Percentiles rank a stretch among this genome's conserved stretches.
phyloP scores from a whole-genome alignment of 2,329 filamentous ascomycete genomes.

The Cladosporium velox region DNA sequence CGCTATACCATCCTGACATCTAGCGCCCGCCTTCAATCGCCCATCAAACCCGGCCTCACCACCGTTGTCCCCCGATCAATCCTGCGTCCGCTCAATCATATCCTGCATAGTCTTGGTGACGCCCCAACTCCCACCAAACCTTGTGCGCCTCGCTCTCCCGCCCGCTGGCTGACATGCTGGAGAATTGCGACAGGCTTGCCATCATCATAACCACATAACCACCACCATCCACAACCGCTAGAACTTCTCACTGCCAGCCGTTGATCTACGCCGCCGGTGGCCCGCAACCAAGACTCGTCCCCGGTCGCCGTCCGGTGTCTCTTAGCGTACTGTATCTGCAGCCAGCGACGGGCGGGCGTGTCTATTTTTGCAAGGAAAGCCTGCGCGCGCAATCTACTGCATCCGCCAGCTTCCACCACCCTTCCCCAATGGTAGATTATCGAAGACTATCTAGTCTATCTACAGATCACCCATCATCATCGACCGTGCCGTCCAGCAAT shows the following conservation, averaged over 20 bases:
- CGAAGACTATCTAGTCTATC: background rate
- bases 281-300: constrained; percentile 18
- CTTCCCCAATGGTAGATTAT: background rate
- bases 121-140: constrained; percentile 3
- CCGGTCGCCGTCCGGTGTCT: constrained; percentile 7
- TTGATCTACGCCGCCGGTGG: constrained; percentile 16
- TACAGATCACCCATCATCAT: background rate
- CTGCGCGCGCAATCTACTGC: background rate
- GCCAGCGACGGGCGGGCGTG: background rate
- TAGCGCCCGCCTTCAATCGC: constrained; percentile 9
- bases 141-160: constrained; percentile 2
- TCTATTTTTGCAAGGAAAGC: constrained; percentile 13
- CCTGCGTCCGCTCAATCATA: background rate
- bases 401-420: constrained; percentile 9
- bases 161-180: constrained; percentile 3
- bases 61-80: background rate
- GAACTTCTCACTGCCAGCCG: background rate
- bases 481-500: constrained; percentile 1
- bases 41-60: constrained; percentile 5
- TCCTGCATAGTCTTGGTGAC: background rate
- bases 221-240: background rate
- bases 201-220: background rate
- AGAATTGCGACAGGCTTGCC: background rate
- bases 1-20: constrained; percentile 2
- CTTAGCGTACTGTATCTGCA: constrained; percentile 18